Evolutionary conservation across 352 stramenopile species (phyloP).

Genomic region (Phytophthora agathidicida): DNA sequence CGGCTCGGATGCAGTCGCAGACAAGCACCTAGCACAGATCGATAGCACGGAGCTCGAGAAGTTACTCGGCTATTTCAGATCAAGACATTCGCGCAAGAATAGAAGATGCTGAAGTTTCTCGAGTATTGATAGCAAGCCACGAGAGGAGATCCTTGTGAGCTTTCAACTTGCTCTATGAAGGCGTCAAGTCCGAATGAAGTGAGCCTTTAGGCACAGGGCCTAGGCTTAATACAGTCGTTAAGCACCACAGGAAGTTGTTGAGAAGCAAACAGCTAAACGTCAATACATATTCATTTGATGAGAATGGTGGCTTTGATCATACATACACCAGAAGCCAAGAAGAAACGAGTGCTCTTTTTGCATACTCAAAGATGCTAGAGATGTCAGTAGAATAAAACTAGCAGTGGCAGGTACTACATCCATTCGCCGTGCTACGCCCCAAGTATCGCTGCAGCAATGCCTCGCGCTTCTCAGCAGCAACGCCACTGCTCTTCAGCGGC

Average conservation of each 20-base stretch:
- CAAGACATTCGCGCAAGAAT: constrained; percentile 24
- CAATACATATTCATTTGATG: constrained; percentile 32
- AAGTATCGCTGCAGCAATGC: constrained; percentile 65
- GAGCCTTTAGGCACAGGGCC: too few species aligned
- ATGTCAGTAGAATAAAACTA: constrained; percentile 32
- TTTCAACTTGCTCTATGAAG: too few species aligned
- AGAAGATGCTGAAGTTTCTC: constrained; percentile 11
- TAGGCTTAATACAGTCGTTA: too few species aligned
- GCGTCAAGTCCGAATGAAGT: too few species aligned
- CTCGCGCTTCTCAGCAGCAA: constrained; percentile 75
- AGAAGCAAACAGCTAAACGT: too few species aligned
- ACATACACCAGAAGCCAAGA: neutral
- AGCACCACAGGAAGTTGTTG: too few species aligned
- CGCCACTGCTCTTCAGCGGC: constrained; percentile 91
- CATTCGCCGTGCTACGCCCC: constrained; percentile 27
- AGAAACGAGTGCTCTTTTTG: neutral
- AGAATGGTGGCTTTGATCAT: constrained; percentile 16
- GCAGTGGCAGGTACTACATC: constrained; percentile 33
- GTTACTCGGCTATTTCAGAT: constrained; percentile 31
- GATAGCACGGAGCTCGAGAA: constrained; percentile 4
- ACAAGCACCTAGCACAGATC: neutral
- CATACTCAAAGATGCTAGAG: too few species aligned
- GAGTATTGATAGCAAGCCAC: constrained; percentile 30
- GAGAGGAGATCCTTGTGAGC: neutral
- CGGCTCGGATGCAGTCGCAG: neutral